phyloP scores from a whole-genome alignment of 2,329 filamentous ascomycete genomes.

The Bisporella sp. region DNA sequence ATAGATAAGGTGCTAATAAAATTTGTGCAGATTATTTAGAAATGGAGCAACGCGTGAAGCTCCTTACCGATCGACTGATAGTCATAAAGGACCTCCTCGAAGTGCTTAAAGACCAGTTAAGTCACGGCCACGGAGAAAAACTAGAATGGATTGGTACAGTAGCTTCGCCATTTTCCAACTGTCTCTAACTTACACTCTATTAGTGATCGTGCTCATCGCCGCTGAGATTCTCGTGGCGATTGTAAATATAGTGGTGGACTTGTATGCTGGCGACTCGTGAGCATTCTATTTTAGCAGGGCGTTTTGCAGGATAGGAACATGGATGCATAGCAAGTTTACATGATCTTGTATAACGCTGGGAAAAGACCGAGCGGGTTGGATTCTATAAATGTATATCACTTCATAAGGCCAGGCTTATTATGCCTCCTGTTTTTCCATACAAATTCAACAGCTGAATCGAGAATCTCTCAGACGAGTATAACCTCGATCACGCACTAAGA shows the following conservation, averaged over 20 bases:
- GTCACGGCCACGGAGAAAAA: conserved; percentile 85
- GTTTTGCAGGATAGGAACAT: neutral
- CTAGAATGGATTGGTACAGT: conserved; percentile 78
- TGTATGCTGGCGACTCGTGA: conserved; percentile 65
- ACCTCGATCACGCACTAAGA: no score
- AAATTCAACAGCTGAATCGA: no score
- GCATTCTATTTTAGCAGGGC: neutral
- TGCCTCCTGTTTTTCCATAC: no score
- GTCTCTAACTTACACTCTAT: conserved; percentile 6
- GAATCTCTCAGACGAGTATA: no score
- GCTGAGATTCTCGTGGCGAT: conserved; percentile 89
- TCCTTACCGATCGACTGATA: conserved; percentile 83
- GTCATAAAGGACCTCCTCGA: conserved; percentile 91
- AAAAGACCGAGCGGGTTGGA: no score
- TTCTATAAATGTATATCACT: no score
- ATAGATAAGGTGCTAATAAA: no score
- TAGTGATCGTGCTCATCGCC: conserved; percentile 91
- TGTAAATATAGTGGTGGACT: conserved; percentile 90
- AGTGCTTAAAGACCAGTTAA: conserved; percentile 91
- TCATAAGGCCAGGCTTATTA: no score
- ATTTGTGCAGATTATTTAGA: conserved; percentile 60
- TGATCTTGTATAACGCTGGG: no score
- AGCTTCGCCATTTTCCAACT: neutral
- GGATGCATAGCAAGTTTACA: no score
- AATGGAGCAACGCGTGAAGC: conserved; percentile 90